Conservation (phyloP, 2,329 filamentous ascomycete species). For the Colletotrichum filicis region DNA sequence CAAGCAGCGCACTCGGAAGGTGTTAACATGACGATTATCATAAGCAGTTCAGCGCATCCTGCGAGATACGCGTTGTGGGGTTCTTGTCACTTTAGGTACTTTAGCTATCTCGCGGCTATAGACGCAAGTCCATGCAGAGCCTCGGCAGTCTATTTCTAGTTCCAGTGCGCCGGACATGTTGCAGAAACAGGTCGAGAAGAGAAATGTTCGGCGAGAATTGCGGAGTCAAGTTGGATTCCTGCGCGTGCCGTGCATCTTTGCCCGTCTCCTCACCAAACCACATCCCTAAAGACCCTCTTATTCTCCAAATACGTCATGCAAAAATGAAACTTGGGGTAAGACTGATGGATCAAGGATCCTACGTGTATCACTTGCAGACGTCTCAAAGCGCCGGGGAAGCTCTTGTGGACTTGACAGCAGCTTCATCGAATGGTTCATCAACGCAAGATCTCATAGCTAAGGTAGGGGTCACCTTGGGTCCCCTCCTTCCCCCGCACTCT, state of each 20-base stretch:
- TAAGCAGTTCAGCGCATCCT: background rate
- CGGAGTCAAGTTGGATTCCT: background rate
- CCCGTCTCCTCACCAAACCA: background rate
- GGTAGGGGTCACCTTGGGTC: background rate
- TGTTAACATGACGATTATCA: background rate
- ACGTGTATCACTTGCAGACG: background rate
- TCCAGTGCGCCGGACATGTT: background rate
- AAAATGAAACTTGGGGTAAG: constrained; percentile 2
- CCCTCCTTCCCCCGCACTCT: background rate
- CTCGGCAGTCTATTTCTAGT: background rate
- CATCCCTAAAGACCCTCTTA: background rate
- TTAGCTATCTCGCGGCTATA: background rate
- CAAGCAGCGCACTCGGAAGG: background rate
- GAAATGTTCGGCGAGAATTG: constrained; percentile 16
- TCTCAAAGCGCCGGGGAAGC: background rate
- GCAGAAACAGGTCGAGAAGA: background rate
- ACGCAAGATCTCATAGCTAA: background rate
- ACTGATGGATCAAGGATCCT: background rate
- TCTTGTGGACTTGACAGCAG: background rate
- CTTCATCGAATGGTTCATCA: background rate
- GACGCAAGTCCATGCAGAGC: background rate
- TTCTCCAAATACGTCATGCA: constrained; percentile 28
- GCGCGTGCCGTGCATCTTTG: background rate
- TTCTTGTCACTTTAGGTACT: background rate
- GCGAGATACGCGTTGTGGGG: too few relatives aligned